A percentile compares a stretch with the other conserved stretches of the same genome.
These are phyloP conservation scores for Fusarium denticulatum DNA, from an alignment of 2,329 filamentous ascomycete species.

Conservation along the genomic window DNA sequence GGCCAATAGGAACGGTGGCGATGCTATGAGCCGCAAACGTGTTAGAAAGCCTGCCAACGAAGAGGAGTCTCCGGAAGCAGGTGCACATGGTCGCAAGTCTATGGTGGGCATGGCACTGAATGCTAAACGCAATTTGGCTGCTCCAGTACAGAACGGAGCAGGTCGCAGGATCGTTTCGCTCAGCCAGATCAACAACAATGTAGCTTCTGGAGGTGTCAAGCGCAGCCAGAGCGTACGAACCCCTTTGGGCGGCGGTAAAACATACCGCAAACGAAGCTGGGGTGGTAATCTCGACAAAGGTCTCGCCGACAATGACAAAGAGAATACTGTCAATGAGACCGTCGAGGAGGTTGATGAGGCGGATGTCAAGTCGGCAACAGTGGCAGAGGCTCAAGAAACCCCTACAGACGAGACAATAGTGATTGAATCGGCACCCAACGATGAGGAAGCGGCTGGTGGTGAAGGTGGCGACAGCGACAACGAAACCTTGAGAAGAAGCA, in stretches of 20 bases:
- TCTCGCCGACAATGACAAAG: conserved; percentile 67
- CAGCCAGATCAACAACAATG: conserved; percentile 86
- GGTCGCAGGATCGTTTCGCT: conserved; percentile 87
- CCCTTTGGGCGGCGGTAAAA: conserved; percentile 54
- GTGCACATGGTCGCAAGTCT: conserved; percentile 43
- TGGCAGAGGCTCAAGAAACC: conserved; percentile 30
- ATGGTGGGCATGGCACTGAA: conserved; percentile 65
- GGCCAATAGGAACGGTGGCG: conserved; percentile 58
- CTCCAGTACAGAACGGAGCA: conserved; percentile 62
- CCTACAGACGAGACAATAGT: conserved; percentile 43
- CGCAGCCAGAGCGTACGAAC: conserved; percentile 82
- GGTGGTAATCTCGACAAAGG: conserved; percentile 61
- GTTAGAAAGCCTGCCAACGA: conserved; percentile 54
- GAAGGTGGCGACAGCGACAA: conserved; percentile 58
- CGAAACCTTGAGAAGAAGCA: conserved; percentile 60
- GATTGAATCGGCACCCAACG: conserved; percentile 29
- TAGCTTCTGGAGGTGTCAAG: conserved; percentile 71
- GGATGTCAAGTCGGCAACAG: conserved; percentile 34
- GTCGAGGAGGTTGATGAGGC: conserved; percentile 64
- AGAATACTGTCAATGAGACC: conserved; percentile 70
- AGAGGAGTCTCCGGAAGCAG: conserved; percentile 30
- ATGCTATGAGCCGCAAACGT: conserved; percentile 69
- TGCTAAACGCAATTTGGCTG: conserved; percentile 59
- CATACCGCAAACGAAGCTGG: conserved; percentile 76
- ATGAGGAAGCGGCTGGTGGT: conserved; percentile 35